Percentiles rank a stretch among this genome's conserved stretches.
These are phyloP conservation scores for Antarctomyces pellizariae DNA, from an alignment of 495 filamentous ascomycete species.

Conservation along the genomic window DNA sequence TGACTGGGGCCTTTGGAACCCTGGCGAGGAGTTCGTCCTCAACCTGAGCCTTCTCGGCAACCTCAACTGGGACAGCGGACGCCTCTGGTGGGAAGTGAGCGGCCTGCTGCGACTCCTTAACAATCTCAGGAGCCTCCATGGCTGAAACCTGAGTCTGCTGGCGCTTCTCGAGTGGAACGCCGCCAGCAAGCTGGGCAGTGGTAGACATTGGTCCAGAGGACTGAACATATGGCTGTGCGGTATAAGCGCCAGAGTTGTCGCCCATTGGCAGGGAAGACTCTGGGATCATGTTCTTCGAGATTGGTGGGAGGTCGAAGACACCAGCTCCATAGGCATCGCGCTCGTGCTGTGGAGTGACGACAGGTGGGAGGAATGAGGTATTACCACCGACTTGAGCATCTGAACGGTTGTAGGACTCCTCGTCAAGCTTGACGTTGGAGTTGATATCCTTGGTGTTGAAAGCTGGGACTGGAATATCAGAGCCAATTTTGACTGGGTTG, in stretches of 20 bases:
- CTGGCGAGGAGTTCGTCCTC: conserved; percentile 36
- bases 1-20: conserved; percentile 30
- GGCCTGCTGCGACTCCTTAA: conserved; percentile 41
- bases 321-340: conserved; percentile 23
- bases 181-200: conserved; percentile 46
- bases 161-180: conserved; percentile 37
- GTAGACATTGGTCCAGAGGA: conserved; percentile 47
- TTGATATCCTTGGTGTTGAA: conserved; percentile 29
- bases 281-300: conserved; percentile 46
- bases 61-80: conserved; percentile 27
- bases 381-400: conserved; percentile 28
- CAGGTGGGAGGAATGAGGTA: conserved; percentile 19
- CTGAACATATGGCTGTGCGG: conserved; percentile 31
- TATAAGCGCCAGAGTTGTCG: conserved; percentile 8
- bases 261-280: conserved; percentile 68
- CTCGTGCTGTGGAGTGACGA: conserved; percentile 20
- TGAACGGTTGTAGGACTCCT: conserved; percentile 63
- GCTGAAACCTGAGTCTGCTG: conserved; percentile 23
- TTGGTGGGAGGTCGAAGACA: conserved; percentile 35
- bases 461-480: conserved; percentile 42
- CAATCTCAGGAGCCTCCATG: conserved; percentile 43
- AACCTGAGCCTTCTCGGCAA: conserved; percentile 34
- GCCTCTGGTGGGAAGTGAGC: conserved; percentile 35
- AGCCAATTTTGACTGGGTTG: conserved; percentile 55
- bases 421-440: conserved; percentile 45